Evolutionary conservation across 371 early-diverging fungal species (phyloP).

Genomic region (Enterocytospora artemiae): DNA sequence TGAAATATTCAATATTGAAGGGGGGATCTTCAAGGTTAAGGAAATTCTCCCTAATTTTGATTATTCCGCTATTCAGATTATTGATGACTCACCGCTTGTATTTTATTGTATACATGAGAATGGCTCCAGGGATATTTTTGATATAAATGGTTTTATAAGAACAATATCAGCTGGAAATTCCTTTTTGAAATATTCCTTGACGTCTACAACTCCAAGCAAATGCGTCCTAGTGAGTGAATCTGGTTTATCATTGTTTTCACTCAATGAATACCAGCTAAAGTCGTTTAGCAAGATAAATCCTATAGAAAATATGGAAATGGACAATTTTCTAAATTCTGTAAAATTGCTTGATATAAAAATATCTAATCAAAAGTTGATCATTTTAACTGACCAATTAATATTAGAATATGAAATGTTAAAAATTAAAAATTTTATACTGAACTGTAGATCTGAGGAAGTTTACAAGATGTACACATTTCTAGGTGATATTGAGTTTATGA

Average conservation of each 20-base stretch:
- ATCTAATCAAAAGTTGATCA: slow-evolving; percentile 11
- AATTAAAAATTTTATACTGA: slow-evolving; percentile 20
- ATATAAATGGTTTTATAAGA: slow-evolving; percentile 20
- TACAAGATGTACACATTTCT: slow-evolving; percentile 35
- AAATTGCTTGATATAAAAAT: slow-evolving; percentile 3
- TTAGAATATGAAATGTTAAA: slow-evolving; percentile 34
- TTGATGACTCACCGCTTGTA: slow-evolving; percentile 40
- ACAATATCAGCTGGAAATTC: too few species aligned
- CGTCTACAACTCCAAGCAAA: not conserved
- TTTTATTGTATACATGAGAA: slow-evolving; percentile 24
- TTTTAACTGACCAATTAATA: slow-evolving; percentile 20
- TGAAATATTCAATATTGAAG: slow-evolving; percentile 24
- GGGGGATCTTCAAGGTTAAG: slow-evolving; percentile 15
- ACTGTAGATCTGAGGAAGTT: slow-evolving; percentile 36
- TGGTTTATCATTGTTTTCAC: slow-evolving; percentile 14
- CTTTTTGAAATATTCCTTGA: not conserved
- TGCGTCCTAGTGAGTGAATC: not conserved
- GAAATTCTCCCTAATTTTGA: slow-evolving; percentile 20
- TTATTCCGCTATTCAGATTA: slow-evolving; percentile 35
- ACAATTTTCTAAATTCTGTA: slow-evolving; percentile 7
- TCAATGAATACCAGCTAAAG: slow-evolving; percentile 38
- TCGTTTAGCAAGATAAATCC: slow-evolving; percentile 32
- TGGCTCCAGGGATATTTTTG: slow-evolving; percentile 45
- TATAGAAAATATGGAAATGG: slow-evolving; percentile 40
- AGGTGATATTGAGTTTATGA: slow-evolving; percentile 37